Evolutionary conservation across 2,329 filamentous ascomycete species (phyloP), one percentile per base, ranked within the genome.

Genomic region (Aspergillus awamori): DNA sequence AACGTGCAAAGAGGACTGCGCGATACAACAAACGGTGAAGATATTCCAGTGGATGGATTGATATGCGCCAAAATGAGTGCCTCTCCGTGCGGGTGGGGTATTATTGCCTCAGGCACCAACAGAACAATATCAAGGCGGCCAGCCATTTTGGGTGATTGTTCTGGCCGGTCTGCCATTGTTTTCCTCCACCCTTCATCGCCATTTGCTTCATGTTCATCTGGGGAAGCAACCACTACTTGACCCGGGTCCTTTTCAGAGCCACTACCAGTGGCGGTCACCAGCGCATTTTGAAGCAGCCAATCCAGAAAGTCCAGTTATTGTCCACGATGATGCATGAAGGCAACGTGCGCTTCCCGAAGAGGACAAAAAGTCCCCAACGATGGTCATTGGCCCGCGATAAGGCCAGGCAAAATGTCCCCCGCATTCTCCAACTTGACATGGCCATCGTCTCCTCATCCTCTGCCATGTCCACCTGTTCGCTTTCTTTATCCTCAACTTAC

Each of bases 401-500:
- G 26, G 22, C 39, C 49, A 13, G 24, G 52, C 39, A 24, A 45
- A 24, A 20, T 53, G 38, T 33, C n/a, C 39, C 53, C 39, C 53
- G 43, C 53, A 45, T 28, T 47, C 39, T 28, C 43, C 53, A 22
- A 22, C 39, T 56, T 28, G 24, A 56, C 53, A 22, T 54, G 43
- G 17, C 24, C 41, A 17, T 59, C 38, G 13, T 41, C 33, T 33
- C 28, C 36, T 43, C 33, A 15, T 39, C 38, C 38, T 55, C 33
- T 11, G 41, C n/a, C 39, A 53, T 54, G 52, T 38, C 22, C n/a
- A 6, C 22, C 10, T 45, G 24, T 24, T 53, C 36, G 28, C 61
- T 52, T 74, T 65, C 63, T 80, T 71, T 20, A 80, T 66, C 53
- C 77, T 70, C 13, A 71, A 74, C 8, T 79, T 69, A 56, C 53